A percentile compares a stretch with the other conserved stretches of the same genome.
Evolutionary conservation across 2,329 filamentous ascomycete species (phyloP).

Genomic region (Emergomyces pasteurianus): DNA sequence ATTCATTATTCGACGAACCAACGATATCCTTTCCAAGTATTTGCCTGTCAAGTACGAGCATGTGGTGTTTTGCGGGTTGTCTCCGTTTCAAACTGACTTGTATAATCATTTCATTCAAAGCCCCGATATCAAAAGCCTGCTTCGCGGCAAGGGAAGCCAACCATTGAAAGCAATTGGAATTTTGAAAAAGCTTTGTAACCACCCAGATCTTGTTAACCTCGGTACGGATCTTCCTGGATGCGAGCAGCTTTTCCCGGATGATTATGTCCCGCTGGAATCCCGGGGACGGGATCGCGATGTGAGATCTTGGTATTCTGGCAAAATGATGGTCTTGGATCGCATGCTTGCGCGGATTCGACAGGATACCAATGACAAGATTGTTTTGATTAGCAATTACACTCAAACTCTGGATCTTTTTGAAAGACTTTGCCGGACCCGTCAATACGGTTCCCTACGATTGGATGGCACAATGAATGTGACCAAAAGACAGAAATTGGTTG

Average conservation of each 20-base stretch:
- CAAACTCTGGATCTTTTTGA: conserved; percentile 93
- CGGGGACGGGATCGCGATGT: conserved; percentile 84
- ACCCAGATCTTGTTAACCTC: conserved; percentile 82
- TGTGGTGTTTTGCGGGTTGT: conserved; percentile 92
- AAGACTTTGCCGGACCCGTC: conserved; percentile 69
- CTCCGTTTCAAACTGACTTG: conserved; percentile 80
- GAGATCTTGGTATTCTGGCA: conserved; percentile 92
- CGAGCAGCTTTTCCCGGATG: conserved; percentile 67
- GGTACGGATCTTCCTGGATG: conserved; percentile 75
- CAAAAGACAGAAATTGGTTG: conserved; percentile 92
- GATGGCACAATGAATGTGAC: conserved; percentile 97
- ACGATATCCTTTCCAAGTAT: conserved; percentile 97
- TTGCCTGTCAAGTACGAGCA: conserved; percentile 97
- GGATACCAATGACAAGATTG: conserved; percentile 98
- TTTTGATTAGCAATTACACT: conserved; percentile 97
- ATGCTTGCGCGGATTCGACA: conserved; percentile 94
- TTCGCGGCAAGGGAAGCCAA: conserved; percentile 89
- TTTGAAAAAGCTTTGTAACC: conserved; percentile 96
- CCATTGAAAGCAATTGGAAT: conserved; percentile 93
- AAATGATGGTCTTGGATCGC: conserved; percentile 95
- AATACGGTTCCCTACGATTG: conserved; percentile 76
- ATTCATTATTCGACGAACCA: conserved; percentile 94
- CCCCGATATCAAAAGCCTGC: conserved; percentile 81
- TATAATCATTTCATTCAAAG: conserved; percentile 98
- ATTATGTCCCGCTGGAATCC: conserved; percentile 77